Evolutionary conservation across 2,329 filamentous ascomycete genomes (phyloP), one percentile per base, ranked within the genome.

Genomic region (Aureobasidium sp.): DNA sequence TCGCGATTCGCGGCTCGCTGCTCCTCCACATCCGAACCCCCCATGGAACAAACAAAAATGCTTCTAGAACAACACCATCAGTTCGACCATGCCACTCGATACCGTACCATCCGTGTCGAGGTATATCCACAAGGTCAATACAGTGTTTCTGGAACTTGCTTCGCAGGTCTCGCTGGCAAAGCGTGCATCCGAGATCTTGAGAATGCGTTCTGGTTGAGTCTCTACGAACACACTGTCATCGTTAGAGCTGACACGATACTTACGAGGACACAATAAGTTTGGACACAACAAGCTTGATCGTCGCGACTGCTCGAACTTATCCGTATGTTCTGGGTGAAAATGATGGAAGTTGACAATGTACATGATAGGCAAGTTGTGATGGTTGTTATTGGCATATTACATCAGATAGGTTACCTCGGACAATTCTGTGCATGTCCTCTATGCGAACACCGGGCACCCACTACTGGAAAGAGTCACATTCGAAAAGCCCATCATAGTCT

Each of bases 51-150:
- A 32, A 57, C 53, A n/a, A 55, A 24, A 43, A 9, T 8, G 36
- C 51, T 55, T 55, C 51, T 43, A 55, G 51, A 55, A 55, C 24
- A 55, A 55, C 24, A 43, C 8, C 15, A 13, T 36, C 50, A 27
- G 8, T 20, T 27, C 50, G 13, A 52, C 24, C 24, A n/a, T 17
- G 10, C n/a, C 10, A n/a, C 24, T 29, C 51, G 2, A 41, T 43
- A 41, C 37, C 32, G 10, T 12, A 10, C 10, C 7, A 10, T 8
- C 9, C 3, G 34, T 41, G 36, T 53, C 51, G 29, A 34, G 7
- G 32, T 34, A 32, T n/a, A 26, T 10, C 10, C 34, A 15, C 44
- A 47, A 26, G 7, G 17, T 32, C 15, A n/a, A 20, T 13, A 20
- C 27, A 20, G 17, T n/a, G 34, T 20, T 8, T 24, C 29, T 36